phyloP scores from a whole-genome alignment of 2,329 filamentous ascomycete genomes.

The Blastomyces gilchristii region DNA sequence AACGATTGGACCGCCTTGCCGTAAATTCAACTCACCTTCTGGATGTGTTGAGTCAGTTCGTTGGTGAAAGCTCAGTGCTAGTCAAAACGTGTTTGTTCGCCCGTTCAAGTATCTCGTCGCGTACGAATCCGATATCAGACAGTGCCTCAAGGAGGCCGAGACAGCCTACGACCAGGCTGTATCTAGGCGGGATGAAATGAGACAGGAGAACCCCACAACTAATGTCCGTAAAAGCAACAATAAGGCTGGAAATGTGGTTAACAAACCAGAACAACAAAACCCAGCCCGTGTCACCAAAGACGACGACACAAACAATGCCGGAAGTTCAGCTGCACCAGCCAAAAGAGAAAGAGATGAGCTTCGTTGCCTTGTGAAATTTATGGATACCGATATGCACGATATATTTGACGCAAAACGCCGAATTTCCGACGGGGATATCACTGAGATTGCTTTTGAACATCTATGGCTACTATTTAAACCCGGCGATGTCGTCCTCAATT shows the following conservation, averaged over 20 bases:
- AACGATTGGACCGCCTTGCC: conserved; percentile 1
- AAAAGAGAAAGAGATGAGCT: conserved; percentile 1
- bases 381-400: conserved; percentile 6
- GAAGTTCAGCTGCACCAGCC: background rate
- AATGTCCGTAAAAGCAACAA: background rate
- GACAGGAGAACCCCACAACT: background rate
- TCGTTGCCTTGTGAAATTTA: conserved; percentile 6
- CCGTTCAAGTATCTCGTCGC: conserved; percentile 4
- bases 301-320: background rate
- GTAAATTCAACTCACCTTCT: conserved; percentile 2
- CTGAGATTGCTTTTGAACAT: conserved; percentile 4
- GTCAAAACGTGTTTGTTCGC: conserved; percentile 1
- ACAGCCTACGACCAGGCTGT: background rate
- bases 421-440: background rate
- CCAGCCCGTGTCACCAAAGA: background rate
- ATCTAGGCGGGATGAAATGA: background rate
- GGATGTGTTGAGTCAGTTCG: background rate
- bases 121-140: conserved; percentile 3
- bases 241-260: background rate
- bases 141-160: background rate
- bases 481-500: background rate
- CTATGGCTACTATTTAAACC: conserved; percentile 6
- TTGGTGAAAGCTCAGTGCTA: background rate
- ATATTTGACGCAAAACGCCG: background rate
- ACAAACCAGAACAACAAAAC: background rate